Evolutionary conservation across 495 filamentous ascomycete species (phyloP).

Genomic region (Tuber borchii): DNA sequence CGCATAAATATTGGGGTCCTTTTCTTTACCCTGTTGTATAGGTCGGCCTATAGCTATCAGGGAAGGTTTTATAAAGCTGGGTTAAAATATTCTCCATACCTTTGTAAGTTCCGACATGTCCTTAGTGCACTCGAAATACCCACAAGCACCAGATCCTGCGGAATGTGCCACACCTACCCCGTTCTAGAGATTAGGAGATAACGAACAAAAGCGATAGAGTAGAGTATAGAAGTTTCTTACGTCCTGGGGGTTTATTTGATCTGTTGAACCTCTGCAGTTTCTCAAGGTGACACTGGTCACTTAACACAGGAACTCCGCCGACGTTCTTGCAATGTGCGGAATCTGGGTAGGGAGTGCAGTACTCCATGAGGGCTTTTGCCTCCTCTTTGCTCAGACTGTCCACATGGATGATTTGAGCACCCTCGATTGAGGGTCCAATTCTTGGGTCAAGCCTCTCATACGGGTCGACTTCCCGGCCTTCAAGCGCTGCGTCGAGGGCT

Average conservation of each 20-base stretch:
- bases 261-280: slow-evolving; percentile 57
- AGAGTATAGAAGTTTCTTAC: slow-evolving; percentile 36
- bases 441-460: slow-evolving; percentile 59
- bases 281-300: too few species aligned
- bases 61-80: not conserved
- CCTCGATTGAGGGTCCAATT: slow-evolving; percentile 55
- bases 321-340: too few species aligned
- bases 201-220: not conserved
- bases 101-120: slow-evolving; percentile 46
- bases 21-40: slow-evolving; percentile 47
- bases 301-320: slow-evolving; percentile 53
- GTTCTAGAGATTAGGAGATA: not conserved
- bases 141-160: slow-evolving; percentile 51
- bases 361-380: slow-evolving; percentile 78
- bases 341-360: too few species aligned
- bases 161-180: slow-evolving; percentile 49
- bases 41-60: slow-evolving; percentile 39
- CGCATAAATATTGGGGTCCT: slow-evolving; percentile 54
- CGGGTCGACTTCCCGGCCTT: slow-evolving; percentile 48
- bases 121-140: slow-evolving; percentile 49
- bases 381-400: slow-evolving; percentile 65
- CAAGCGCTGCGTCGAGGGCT: slow-evolving; percentile 60
- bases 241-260: slow-evolving; percentile 50
- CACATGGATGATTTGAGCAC: slow-evolving; percentile 49
- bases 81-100: slow-evolving; percentile 14